Base-by-base conservation (phyloP, 352 stramenopile genomes). In the Pythium scleroteichum region DNA sequence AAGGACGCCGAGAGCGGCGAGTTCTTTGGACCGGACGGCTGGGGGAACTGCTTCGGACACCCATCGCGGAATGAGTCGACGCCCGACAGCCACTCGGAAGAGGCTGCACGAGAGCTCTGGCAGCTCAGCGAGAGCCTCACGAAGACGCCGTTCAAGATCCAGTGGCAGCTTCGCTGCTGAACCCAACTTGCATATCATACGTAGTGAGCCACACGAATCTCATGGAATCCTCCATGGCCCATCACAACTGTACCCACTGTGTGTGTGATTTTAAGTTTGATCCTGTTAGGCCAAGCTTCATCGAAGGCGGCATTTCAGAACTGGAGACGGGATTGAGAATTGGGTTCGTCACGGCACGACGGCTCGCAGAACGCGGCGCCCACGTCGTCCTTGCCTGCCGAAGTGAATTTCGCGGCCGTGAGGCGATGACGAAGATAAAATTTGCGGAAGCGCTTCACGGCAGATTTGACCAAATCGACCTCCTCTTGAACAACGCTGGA, bases 341-440 rank as follows among this genome's bases (percentile, higher is more conserved):
- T 60, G 90, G 90, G 23, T 92, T 82, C 35, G 79, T 90, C 60
- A 16, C 12, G 23, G 78, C 88, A n/a, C 73, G 70, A 49, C 57
- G 69, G 20, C 69, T 96, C 44, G 88, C 77, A 1, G 29, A 78
- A 39, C 72, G 69, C 56, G 73, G 78, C 44, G 85, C 76, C 40
- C 59, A 82, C 23, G 88, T 96, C 35, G 73, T 96, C 47, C 64
- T 96, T 7, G 88, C 84, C 9, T 94, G 85, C 57, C 83, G 88
- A 22, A 91, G 74, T 38, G 69, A 78, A 44, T 51, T 38, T 2
- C 64, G 72, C 0, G 75, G 67, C 8, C 59, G 40, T 16, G 42
- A 65, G 3, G 76, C 76, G 3, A 58, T 76, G 46, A 33, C 69
- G n/a, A 17, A 53, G 29, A 78, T 87, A 4, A 29, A 39, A 5